A percentile compares a stretch with the other conserved stretches of the same genome.
Evolutionary conservation across 169 alveolate genomes (phyloP).

Genomic region (Plasmodium ovale): DNA sequence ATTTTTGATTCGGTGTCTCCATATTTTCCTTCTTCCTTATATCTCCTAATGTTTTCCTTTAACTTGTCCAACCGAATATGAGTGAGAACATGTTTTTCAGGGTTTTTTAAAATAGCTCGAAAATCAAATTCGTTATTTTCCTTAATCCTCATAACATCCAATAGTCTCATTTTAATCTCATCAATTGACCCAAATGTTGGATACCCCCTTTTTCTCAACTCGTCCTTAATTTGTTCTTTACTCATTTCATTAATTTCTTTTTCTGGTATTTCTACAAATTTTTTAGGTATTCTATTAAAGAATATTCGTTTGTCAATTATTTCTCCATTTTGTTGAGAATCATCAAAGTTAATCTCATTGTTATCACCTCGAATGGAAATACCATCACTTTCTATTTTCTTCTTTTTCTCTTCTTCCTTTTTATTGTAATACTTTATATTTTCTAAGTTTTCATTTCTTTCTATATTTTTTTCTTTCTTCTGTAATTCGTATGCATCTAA

Average conservation of each 20-base stretch:
- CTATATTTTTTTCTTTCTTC: slow-evolving; percentile 23
- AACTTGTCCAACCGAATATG: slow-evolving; percentile 29
- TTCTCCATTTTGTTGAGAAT: too few relatives aligned
- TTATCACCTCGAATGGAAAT: not conserved
- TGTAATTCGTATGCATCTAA: slow-evolving; percentile 19
- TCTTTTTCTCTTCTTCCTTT: slow-evolving; percentile 2
- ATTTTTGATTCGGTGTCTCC: slow-evolving; percentile 65
- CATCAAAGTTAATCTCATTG: not conserved
- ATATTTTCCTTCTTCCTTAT: slow-evolving; percentile 34
- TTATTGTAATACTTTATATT: slow-evolving; percentile 46
- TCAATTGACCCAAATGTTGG: slow-evolving; percentile 58
- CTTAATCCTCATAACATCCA: slow-evolving; percentile 34
- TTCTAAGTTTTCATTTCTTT: slow-evolving; percentile 38
- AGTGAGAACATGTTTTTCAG: slow-evolving; percentile 41
- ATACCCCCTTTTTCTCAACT: slow-evolving; percentile 63
- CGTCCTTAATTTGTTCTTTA: slow-evolving; percentile 29
- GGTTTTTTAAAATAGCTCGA: slow-evolving; percentile 16
- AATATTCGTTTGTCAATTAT: slow-evolving; percentile 1
- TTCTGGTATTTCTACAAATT: slow-evolving; percentile 31
- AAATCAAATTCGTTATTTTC: slow-evolving; percentile 25
- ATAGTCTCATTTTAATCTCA: slow-evolving; percentile 41
- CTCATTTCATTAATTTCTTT: slow-evolving; percentile 63
- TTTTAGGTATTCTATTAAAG: not conserved
- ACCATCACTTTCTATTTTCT: not conserved
- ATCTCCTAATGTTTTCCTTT: slow-evolving; percentile 18